Conservation (phyloP, 208 protist species). For the Crithidia mellificae region DNA sequence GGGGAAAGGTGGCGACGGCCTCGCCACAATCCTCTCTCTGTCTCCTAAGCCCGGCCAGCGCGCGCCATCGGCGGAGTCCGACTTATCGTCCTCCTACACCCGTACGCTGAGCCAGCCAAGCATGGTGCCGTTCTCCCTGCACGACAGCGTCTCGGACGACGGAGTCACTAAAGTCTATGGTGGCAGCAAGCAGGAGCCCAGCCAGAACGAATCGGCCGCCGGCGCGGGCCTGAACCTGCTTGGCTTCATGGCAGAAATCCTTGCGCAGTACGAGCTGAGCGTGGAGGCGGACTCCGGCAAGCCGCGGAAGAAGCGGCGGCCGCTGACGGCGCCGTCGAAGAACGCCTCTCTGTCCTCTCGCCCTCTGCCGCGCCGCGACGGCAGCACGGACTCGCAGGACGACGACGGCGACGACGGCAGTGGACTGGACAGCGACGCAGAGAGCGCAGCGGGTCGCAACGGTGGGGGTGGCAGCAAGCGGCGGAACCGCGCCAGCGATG, state of each 20-base stretch:
- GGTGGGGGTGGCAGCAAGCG: not conserved
- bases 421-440: not conserved
- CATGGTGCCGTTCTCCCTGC: slow-evolving; percentile 48
- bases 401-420: slow-evolving; percentile 5
- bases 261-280: slow-evolving; percentile 28
- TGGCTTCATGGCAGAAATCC: slow-evolving; percentile 75
- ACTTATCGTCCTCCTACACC: not conserved
- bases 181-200: not conserved
- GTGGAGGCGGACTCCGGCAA: not conserved
- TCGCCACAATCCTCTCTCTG: not conserved
- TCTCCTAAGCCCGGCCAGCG: not conserved
- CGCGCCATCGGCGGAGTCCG: not conserved
- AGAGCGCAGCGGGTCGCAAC: not conserved
- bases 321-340: slow-evolving; percentile 24
- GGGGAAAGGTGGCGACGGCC: not conserved
- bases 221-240: slow-evolving; percentile 56
- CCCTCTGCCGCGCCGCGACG: not conserved
- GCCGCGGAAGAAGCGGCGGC: not conserved
- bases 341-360: not conserved
- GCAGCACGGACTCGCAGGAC: not conserved
- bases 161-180: not conserved
- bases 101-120: slow-evolving; percentile 38
- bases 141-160: slow-evolving; percentile 9
- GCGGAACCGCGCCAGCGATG: not conserved
- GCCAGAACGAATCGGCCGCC: not conserved